Evolutionary conservation across 495 filamentous ascomycete genomes (phyloP), one percentile per base, ranked within the genome.

Genomic region (Aspergillus bridgeri): DNA sequence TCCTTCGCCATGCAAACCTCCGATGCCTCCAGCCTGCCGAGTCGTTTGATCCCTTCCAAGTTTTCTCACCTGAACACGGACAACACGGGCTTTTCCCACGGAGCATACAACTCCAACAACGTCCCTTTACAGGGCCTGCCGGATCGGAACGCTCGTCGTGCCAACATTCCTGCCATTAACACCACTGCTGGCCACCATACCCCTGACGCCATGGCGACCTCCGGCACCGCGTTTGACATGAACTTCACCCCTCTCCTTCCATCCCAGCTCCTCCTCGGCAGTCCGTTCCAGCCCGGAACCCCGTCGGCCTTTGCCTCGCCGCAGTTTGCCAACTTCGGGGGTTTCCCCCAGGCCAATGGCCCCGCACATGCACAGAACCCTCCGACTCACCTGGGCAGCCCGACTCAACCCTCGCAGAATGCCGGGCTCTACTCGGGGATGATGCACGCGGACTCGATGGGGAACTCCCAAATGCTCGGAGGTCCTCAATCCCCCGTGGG

Each of bases 211-310:
- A 86, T 97, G 85, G 82, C 89, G 53, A 90, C 87, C 11, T 92
- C 94, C 20, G 91, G 90, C 53, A 91, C 90, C 42, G 91, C 82
- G 29, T 96, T 89, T 67, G 92, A 98, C 68, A 96, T 98, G 95
- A 92, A 97, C 73, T 97, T 96, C 73, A 96, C 94, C 45, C 92
- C 95, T 48, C 81, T 98, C 58, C 82, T 98, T 9, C 94, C 94
- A 15, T 96, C 94, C 7, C 90, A 96, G 72, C 82, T 98, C 62
- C 85, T 98, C 22, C 85, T 98, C 22, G 94, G 94, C 33, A 96
- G 91, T 72, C 94, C 94, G 15, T 98, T 98, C 70, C 93, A 98
- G 73, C 91, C 94, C 7, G 94, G 93, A 42, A 96, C 89, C 9
- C 93, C 93, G 5, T 89, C 87, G 24, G 86, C 89, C 27, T 98